phyloP scores from a whole-genome alignment of 192 early-diverging fungal genomes.

The Chytriomyces sp. region DNA sequence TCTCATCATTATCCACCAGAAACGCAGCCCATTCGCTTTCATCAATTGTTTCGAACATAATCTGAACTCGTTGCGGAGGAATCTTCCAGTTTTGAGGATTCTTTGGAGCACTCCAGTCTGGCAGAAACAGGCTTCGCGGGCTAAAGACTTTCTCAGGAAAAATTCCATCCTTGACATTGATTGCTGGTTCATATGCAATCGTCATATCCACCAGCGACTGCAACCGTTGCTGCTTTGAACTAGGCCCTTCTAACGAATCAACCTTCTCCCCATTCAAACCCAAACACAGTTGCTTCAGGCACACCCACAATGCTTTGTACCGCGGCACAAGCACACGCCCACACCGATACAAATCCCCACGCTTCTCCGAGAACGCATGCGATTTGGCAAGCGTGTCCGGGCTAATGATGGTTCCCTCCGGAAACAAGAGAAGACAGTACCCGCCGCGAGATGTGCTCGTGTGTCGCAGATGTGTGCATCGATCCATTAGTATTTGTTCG shows the following conservation, averaged over 20 bases:
- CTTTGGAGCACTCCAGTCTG: neutral
- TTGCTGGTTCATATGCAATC: constrained; percentile 17
- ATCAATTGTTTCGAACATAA: constrained; percentile 4
- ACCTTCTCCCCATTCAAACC: no score
- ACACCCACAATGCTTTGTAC: constrained; percentile 19
- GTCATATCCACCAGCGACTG: constrained; percentile 13
- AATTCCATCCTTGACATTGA: constrained; percentile 6
- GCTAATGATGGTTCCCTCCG: constrained; percentile 93
- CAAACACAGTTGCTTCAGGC: neutral
- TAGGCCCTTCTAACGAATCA: no score
- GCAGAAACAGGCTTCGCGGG: constrained; percentile 26
- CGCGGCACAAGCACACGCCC: constrained; percentile 26
- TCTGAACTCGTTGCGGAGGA: constrained; percentile 19
- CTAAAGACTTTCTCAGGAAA: constrained; percentile 34
- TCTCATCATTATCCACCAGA: constrained; percentile 2
- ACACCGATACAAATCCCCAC: neutral
- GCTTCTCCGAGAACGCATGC: constrained; percentile 66
- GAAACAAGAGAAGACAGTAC: constrained; percentile 92
- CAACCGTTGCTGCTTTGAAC: neutral
- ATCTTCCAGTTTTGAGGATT: neutral
- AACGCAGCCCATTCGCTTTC: neutral
- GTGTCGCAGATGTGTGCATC: constrained; percentile 57
- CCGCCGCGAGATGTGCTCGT: neutral
- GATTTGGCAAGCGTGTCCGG: constrained; percentile 73
- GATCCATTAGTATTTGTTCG: constrained; percentile 37